Evolutionary conservation across 495 filamentous ascomycete genomes (phyloP).

Genomic region (Tuber aestivum): DNA sequence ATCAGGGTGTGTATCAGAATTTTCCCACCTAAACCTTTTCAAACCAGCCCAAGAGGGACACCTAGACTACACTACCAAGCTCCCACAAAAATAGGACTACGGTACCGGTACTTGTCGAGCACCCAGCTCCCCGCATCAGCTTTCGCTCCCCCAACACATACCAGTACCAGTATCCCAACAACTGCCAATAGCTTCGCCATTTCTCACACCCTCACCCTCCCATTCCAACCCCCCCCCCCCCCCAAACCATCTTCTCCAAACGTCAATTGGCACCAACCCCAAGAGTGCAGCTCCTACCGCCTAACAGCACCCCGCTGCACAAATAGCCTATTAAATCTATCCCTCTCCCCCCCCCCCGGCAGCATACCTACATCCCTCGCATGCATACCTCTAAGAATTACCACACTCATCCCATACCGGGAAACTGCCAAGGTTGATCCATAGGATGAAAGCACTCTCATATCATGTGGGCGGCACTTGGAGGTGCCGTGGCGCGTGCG

Average conservation of each 20-base stretch:
- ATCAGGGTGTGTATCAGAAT: not conserved
- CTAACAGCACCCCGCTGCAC: not conserved
- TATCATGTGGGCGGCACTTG: not conserved
- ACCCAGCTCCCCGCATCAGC: too few species aligned
- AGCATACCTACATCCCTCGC: not conserved
- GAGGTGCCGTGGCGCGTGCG: not conserved
- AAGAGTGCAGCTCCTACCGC: not conserved
- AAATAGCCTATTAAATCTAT: not conserved
- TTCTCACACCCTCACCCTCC: not conserved
- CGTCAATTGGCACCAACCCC: not conserved
- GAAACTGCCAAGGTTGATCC: not conserved
- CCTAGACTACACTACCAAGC: not conserved
- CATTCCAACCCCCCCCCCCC: not conserved
- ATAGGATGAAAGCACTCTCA: not conserved
- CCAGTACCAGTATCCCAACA: not conserved
- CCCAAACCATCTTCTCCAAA: not conserved
- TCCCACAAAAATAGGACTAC: not conserved
- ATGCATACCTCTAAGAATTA: not conserved
- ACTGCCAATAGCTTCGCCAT: not conserved
- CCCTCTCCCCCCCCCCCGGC: not conserved
- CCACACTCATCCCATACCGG: not conserved
- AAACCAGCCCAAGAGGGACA: not conserved
- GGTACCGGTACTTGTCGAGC: not conserved
- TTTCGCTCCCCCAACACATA: too few species aligned
- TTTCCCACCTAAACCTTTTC: not conserved